Evolutionary conservation across 2,329 filamentous ascomycete species (phyloP), one percentile per base, ranked within the genome.

Genomic region (Epichloe sp.): DNA sequence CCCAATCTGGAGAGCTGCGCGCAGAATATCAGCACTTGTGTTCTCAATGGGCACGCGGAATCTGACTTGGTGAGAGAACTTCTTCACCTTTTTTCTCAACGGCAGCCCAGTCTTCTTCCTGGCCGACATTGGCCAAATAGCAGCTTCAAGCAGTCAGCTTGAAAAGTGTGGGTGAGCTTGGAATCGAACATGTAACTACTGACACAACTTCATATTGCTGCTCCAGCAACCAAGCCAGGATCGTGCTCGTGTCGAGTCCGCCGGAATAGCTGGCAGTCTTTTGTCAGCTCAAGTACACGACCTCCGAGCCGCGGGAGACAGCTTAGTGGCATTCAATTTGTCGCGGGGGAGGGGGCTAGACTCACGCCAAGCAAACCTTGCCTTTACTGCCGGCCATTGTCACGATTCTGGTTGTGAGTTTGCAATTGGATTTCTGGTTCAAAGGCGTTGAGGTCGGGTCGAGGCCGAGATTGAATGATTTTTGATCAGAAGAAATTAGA

Each of bases 101-200:
- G 52, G 77, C 80, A 52, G 78, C 76, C 58, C 79, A 87, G 68
- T 87, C 82, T 69, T 87, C 83, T 58, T 80, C 77, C 67, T 86
- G 82, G 45, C 83, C 83, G 21, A 49, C 47, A 19, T 49, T 48
- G 47, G 47, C 47, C 47, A 48, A 43, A 35, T 48, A 48, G 26
- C 47, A 48, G 47, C 45, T 47, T 47, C 15, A 38, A 47, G 36
- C 35, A n/a, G 45, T 47, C 45, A 47, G 45, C 14, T 26, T 23
- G 14, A 17, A 12, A 35, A 59, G 85, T 78, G 70, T 86, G 74
- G 67, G 79, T 82, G 66, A 83, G 71, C 19, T 43, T 19, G 40
- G 12, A 26, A 36, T 17, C 14, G n/a, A 23, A 49, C 50, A 19
- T 44, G 49, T 26, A 17, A n/a, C 35, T 23, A 47, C 44, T 47